Conservation (phyloP, 2,329 filamentous ascomycete genomes). For the Onygena corvina region DNA sequence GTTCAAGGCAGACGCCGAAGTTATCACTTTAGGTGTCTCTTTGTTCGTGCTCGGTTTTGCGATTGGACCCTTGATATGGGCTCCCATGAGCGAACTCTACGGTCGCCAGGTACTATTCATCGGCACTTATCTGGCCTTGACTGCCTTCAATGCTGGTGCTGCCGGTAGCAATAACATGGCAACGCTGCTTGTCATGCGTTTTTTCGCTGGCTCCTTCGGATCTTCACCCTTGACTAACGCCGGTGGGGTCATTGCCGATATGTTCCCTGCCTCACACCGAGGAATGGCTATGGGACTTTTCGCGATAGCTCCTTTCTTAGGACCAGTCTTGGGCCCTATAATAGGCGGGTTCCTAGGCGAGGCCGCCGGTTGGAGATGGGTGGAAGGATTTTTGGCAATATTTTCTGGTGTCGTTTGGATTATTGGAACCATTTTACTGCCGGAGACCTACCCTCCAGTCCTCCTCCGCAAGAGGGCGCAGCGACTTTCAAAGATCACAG, state of each 20-base stretch:
- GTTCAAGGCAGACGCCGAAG: conserved; percentile 37
- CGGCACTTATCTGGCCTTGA: conserved; percentile 44
- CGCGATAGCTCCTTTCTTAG: conserved; percentile 21
- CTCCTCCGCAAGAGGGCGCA: conserved; percentile 44
- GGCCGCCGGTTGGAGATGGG: conserved; percentile 53
- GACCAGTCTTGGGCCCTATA: conserved; percentile 36
- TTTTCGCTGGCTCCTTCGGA: conserved; percentile 49
- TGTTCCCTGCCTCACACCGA: conserved; percentile 40
- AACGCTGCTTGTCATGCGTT: conserved; percentile 50
- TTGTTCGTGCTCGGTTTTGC: conserved; percentile 44
- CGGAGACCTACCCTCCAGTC: conserved; percentile 50
- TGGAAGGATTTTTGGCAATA: conserved; percentile 47
- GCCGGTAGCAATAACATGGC: conserved; percentile 45
- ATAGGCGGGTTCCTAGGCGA: conserved; percentile 52
- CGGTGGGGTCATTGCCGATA: conserved; percentile 47
- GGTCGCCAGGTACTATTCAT: conserved; percentile 50
- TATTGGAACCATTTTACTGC: conserved; percentile 39
- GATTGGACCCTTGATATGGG: conserved; percentile 53
- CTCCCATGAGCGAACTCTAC: conserved; percentile 52
- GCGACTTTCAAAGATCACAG: conserved; percentile 41
- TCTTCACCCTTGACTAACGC: conserved; percentile 47
- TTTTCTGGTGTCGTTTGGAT: conserved; percentile 51
- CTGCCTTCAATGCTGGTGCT: conserved; percentile 47
- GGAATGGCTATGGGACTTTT: conserved; percentile 41
- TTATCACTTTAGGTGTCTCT: conserved; percentile 38